phyloP scores from a whole-genome alignment of 306 rosid species.

The Alnus glutinosa region DNA sequence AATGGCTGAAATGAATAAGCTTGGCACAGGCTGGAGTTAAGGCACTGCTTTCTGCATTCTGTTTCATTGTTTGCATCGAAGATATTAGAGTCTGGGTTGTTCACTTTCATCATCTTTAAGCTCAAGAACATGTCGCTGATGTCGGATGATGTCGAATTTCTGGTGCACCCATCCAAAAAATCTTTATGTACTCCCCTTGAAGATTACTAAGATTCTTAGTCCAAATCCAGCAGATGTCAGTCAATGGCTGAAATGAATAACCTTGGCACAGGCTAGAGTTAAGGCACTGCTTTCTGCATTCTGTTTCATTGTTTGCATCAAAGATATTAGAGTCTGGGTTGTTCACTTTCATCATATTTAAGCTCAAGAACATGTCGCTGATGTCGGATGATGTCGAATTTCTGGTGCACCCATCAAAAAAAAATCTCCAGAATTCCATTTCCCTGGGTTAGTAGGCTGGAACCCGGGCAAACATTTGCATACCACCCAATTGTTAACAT shows the following conservation, averaged over 20 bases:
- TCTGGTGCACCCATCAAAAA: background rate
- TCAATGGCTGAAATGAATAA: slow-evolving; percentile 35
- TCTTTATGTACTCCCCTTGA: slow-evolving; percentile 8
- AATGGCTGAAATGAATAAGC: slow-evolving; percentile 36
- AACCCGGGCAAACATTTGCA: too few species aligned
- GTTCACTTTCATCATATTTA: slow-evolving; percentile 13
- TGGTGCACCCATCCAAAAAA: background rate
- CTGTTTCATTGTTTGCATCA: background rate
- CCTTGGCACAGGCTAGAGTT: slow-evolving; percentile 20
- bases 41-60: slow-evolving; percentile 31
- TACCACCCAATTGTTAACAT: too few species aligned
- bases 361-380: slow-evolving; percentile 17
- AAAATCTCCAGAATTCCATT: background rate
- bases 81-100: background rate
- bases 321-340: fast-evolving
- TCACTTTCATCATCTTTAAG: slow-evolving; percentile 16
- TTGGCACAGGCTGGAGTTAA: background rate
- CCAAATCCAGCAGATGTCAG: slow-evolving; percentile 30
- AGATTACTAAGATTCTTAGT: background rate
- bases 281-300: slow-evolving; percentile 30
- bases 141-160: too few species aligned
- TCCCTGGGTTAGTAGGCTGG: too few species aligned
- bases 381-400: too few species aligned
- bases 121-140: slow-evolving; percentile 14
- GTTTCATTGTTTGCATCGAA: fast-evolving